These are phyloP conservation scores for Bisporella sp. DNA, from an alignment of 2,329 filamentous ascomycete genomes.

Conservation along the genomic window DNA sequence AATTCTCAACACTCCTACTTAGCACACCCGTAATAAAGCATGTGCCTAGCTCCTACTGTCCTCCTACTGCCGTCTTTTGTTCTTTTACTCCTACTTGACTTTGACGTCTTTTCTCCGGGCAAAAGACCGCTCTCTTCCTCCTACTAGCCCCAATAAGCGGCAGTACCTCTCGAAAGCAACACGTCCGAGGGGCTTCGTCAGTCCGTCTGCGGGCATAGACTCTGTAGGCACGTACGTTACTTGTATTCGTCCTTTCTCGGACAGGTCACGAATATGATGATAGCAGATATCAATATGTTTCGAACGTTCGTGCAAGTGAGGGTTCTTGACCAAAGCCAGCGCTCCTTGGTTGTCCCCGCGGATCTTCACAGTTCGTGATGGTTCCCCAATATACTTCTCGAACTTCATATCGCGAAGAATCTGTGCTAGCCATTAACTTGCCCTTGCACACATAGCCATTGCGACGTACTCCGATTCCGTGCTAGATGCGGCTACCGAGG, in stretches of 20 bases:
- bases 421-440: conserved; percentile 1
- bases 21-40: too few relatives aligned
- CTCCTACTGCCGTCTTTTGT: too few relatives aligned
- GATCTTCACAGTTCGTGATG: neutral
- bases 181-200: neutral
- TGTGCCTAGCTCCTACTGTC: too few relatives aligned
- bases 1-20: too few relatives aligned
- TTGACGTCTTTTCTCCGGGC: too few relatives aligned
- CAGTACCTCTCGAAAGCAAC: too few relatives aligned
- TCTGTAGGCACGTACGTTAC: conserved; percentile 1
- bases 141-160: too few relatives aligned
- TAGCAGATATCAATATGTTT: conserved; percentile 4
- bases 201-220: conserved; percentile 1
- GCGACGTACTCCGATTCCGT: conserved; percentile 13
- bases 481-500: conserved; percentile 7
- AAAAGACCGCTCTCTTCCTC: too few relatives aligned
- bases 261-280: conserved; percentile 1
- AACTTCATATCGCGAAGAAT: neutral
- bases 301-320: neutral
- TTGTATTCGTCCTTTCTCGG: neutral
- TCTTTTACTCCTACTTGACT: too few relatives aligned
- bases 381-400: neutral
- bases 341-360: too few relatives aligned
- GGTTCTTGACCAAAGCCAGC: neutral
- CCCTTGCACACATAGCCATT: conserved; percentile 1